phyloP scores from a whole-genome alignment of 805 yeast species.

The Monosporozyma yasuniensis region DNA sequence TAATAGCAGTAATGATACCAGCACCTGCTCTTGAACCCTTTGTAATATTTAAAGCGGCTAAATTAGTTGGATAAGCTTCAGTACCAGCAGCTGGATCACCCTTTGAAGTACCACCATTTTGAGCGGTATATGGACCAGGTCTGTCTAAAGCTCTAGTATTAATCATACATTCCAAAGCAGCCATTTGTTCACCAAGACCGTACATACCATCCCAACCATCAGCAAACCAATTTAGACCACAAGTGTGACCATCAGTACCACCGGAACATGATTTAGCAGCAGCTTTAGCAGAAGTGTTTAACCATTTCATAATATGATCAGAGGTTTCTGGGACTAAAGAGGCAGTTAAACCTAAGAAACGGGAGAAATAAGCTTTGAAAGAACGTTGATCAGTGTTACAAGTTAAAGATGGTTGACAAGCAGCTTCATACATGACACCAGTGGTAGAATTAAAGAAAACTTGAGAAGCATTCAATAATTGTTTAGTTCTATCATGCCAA shows the following conservation, averaged over 20 bases:
- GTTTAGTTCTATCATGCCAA: conserved; percentile 58
- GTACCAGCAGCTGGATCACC: conserved; percentile 69
- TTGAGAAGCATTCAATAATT: conserved; percentile 45
- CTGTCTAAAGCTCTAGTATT: conserved; percentile 30
- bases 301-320: conserved; percentile 25
- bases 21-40: conserved; percentile 58
- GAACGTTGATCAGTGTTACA: conserved; percentile 87
- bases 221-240: conserved; percentile 75
- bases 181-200: conserved; percentile 88
- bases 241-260: conserved; percentile 79
- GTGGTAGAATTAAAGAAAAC: conserved; percentile 44
- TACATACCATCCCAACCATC: conserved; percentile 54
- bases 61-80: conserved; percentile 30
- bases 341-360: conserved; percentile 69
- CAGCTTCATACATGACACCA: conserved; percentile 64
- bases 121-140: conserved; percentile 54
- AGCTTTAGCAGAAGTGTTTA: conserved; percentile 48
- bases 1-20: conserved; percentile 51
- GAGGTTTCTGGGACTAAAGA: conserved; percentile 52
- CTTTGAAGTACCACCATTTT: conserved; percentile 58
- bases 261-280: conserved; percentile 83
- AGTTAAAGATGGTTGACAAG: conserved; percentile 56
- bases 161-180: conserved; percentile 61
- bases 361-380: conserved; percentile 76
- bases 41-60: conserved; percentile 35